Base-by-base conservation (phyloP, 2,329 filamentous ascomycete species). In the Bipolaris zeicola region DNA sequence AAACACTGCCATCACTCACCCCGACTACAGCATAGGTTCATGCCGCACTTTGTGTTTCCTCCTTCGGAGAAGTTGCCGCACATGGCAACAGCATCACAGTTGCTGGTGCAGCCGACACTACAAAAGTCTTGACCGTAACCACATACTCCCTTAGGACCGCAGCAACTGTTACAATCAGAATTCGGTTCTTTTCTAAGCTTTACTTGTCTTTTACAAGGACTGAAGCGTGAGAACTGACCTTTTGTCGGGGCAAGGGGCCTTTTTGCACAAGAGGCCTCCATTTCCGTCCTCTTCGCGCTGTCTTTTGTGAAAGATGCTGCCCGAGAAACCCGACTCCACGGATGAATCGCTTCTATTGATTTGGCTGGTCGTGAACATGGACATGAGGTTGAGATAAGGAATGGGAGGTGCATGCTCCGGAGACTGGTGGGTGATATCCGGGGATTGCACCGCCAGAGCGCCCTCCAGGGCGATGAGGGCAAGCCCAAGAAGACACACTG, bases 1-100 rank as follows among this genome's bases (percentile, higher is more conserved):
- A 13, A 5, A 36, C 44, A 37, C 14, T 3, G 31, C 11, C 3
- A 37, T 36, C n/a, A 47, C 18, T 36, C 31, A 37, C 44, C 43
- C 31, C 50, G 54, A 37, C 50, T 55, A 36, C 64, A 67, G 28
- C 62, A 67, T 1, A 64, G 22, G 18, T 64, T 62, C 38, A 67
- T 49, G 4, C 42, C 52, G 38, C 62, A 62, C 13, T 33, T 48
- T 38, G 58, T 55, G 24, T 43, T 49, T 14, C 58, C 55, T 24
- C 57, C 45, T 24, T 36, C 34, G 20, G 46, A 39, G 20, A 38
- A 37, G 14, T 18, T 38, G 34, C 46, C 46, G 34, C 46, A 49
- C 26, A 42, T 50, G 24, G 47, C 47, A 5, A 38, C 33, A 37
- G 47, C 36, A 37, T 50, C 26, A 24, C 36, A 50, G 37, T 50